These are phyloP conservation scores for Pestalotiopsis sp. DNA, from an alignment of 2,329 filamentous ascomycete genomes.

Conservation along the genomic window DNA sequence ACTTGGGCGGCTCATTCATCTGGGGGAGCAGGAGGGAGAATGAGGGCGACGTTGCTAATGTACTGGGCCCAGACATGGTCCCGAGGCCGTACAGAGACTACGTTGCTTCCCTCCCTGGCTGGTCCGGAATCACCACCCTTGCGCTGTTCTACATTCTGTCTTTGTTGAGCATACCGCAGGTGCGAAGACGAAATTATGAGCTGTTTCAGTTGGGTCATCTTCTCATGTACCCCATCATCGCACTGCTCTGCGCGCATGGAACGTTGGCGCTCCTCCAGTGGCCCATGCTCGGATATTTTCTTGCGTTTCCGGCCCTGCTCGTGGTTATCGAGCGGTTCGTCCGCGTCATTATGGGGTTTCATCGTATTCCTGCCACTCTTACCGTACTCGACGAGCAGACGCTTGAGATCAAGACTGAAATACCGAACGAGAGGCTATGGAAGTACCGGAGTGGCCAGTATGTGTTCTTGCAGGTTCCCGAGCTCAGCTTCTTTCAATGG, in stretches of 20 bases:
- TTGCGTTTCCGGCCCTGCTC: slow-evolving; percentile 54
- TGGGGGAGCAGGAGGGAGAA: slow-evolving; percentile 47
- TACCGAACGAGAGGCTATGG: slow-evolving; percentile 51
- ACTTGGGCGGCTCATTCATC: slow-evolving; percentile 53
- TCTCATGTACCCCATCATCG: slow-evolving; percentile 61
- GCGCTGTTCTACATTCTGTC: slow-evolving; percentile 51
- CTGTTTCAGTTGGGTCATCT: slow-evolving; percentile 59
- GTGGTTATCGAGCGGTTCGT: slow-evolving; percentile 49
- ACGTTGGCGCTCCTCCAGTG: slow-evolving; percentile 50
- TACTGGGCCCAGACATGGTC: slow-evolving; percentile 45
- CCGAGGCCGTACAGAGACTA: slow-evolving; percentile 47
- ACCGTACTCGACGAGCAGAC: slow-evolving; percentile 55
- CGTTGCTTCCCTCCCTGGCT: slow-evolving; percentile 48
- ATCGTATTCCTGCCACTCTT: slow-evolving; percentile 47
- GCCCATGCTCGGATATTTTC: slow-evolving; percentile 59
- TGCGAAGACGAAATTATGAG: slow-evolving; percentile 55
- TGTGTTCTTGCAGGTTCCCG: slow-evolving; percentile 56
- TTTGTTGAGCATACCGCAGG: slow-evolving; percentile 49
- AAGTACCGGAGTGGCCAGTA: slow-evolving; percentile 59
- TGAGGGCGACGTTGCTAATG: slow-evolving; percentile 43
- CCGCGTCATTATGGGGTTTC: slow-evolving; percentile 49
- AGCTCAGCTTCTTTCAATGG: slow-evolving; percentile 57
- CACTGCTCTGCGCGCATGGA: slow-evolving; percentile 56
- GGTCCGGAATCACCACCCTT: slow-evolving; percentile 50
- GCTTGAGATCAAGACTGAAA: slow-evolving; percentile 48